Percentiles rank a stretch among this genome's conserved stretches.
Conservation (phyloP, 805 yeast genomes). For the Candida quercuum region DNA sequence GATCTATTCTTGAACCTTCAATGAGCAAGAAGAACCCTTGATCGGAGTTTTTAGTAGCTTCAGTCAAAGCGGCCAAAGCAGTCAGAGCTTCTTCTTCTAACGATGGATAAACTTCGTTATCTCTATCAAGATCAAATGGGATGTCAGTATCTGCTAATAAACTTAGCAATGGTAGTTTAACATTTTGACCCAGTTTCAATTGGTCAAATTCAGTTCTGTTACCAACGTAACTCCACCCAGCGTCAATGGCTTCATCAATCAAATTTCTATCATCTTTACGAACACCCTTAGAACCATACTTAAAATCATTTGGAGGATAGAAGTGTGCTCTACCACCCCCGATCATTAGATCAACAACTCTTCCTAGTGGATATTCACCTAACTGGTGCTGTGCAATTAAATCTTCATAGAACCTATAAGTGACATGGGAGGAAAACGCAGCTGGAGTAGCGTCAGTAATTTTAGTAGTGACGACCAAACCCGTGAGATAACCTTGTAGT, state of each 20-base stretch:
- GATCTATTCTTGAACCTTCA: constrained; percentile 93
- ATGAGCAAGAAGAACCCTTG: constrained; percentile 81
- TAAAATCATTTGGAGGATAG: constrained; percentile 39
- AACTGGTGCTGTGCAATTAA: constrained; percentile 83
- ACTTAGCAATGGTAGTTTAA: constrained; percentile 70
- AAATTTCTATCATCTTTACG: constrained; percentile 68
- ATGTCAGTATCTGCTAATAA: constrained; percentile 72
- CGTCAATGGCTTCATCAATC: constrained; percentile 51
- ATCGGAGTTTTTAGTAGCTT: constrained; percentile 67
- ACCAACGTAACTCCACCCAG: constrained; percentile 65
- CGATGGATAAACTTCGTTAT: constrained; percentile 58
- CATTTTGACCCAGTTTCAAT: constrained; percentile 52
- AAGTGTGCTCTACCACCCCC: constrained; percentile 92
- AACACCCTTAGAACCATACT: constrained; percentile 42
- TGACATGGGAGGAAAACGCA: constrained; percentile 76
- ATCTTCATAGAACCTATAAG: constrained; percentile 72
- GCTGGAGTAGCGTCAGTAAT: constrained; percentile 97
- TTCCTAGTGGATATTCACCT: constrained; percentile 76
- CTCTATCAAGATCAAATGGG: constrained; percentile 81
- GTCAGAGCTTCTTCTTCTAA: constrained; percentile 72
- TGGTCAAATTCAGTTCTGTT: constrained; percentile 54
- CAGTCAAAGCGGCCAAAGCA: constrained; percentile 63
- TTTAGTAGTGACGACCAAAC: constrained; percentile 87
- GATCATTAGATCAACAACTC: constrained; percentile 74
- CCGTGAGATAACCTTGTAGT: constrained; percentile 73